phyloP scores from a whole-genome alignment of 495 filamentous ascomycete species.

The Xylaria telfairii region DNA sequence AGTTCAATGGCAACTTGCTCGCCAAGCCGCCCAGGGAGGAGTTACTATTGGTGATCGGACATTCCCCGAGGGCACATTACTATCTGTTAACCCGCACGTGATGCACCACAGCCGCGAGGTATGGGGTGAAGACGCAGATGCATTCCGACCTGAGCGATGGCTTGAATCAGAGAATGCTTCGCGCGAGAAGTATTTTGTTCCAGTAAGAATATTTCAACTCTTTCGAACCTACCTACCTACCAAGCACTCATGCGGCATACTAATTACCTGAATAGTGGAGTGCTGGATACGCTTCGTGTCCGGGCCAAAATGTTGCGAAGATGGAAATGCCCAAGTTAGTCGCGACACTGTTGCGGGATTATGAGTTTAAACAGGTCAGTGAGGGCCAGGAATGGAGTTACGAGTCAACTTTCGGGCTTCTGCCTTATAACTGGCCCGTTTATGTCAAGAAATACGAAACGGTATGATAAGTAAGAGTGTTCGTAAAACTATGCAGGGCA shows the following conservation, averaged over 20 bases:
- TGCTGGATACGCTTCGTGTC: conserved; percentile 50
- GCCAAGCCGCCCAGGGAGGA: conserved; percentile 58
- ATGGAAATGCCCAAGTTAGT: conserved; percentile 54
- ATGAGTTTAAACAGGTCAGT: conserved; percentile 48
- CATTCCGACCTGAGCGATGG: conserved; percentile 54
- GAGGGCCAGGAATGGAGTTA: conserved; percentile 47
- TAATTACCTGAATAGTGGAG: conserved; percentile 28
- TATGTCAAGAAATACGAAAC: conserved; percentile 16
- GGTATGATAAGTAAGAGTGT: not conserved
- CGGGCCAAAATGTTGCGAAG: conserved; percentile 52
- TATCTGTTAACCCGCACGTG: conserved; percentile 54
- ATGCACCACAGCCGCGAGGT: conserved; percentile 47
- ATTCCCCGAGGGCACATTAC: conserved; percentile 38
- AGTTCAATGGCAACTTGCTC: conserved; percentile 54
- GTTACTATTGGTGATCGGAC: conserved; percentile 31
- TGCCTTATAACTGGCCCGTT: conserved; percentile 50
- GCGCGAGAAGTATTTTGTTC: conserved; percentile 45
- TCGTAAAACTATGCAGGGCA: too few species aligned
- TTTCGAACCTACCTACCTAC: not conserved
- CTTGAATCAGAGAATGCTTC: conserved; percentile 34
- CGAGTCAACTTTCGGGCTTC: conserved; percentile 44
- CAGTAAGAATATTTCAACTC: conserved; percentile 11
- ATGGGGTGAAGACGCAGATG: conserved; percentile 49
- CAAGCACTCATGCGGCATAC: not conserved
- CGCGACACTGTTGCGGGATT: conserved; percentile 50